Conservation (phyloP, 768 basidiomycete species). For the Leccinum sublutescens region DNA sequence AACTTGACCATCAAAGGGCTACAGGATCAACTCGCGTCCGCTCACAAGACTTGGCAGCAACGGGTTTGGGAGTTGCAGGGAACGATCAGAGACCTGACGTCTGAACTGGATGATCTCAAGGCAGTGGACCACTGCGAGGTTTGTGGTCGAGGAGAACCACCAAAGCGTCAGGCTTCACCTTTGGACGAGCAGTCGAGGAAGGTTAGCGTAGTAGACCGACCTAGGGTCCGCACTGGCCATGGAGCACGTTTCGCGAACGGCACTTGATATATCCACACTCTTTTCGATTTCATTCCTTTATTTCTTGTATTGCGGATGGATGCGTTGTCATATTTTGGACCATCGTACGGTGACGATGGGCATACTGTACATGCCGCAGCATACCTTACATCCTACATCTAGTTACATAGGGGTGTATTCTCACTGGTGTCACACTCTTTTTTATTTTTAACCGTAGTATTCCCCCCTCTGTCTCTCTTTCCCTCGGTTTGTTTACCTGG, state of each 20-base stretch:
- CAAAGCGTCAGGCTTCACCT: constrained; percentile 8
- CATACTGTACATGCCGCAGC: constrained; percentile 11
- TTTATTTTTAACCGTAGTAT: constrained; percentile 29
- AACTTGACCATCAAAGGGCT: constrained; percentile 48
- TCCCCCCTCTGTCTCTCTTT: constrained; percentile 4
- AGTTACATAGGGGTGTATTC: constrained; percentile 11
- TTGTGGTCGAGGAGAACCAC: constrained; percentile 54
- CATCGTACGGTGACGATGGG: constrained; percentile 12
- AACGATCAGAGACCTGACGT: constrained; percentile 68
- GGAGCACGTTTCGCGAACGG: constrained; percentile 59
- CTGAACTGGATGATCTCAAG: constrained; percentile 61
- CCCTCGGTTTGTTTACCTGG: constrained; percentile 29
- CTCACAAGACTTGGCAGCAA: constrained; percentile 66
- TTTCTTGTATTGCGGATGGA: constrained; percentile 16
- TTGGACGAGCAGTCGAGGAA: constrained; percentile 25
- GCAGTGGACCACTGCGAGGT: constrained; percentile 47
- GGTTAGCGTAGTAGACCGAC: constrained; percentile 54
- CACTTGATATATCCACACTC: constrained; percentile 18
- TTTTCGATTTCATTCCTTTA: constrained; percentile 14
- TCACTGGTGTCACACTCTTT: background rate
- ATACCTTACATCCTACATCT: constrained; percentile 14
- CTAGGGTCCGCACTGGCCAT: constrained; percentile 66
- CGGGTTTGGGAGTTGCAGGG: constrained; percentile 75
- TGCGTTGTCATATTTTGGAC: constrained; percentile 14
- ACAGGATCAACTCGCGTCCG: constrained; percentile 57